phyloP scores from a whole-genome alignment of 2,329 filamentous ascomycete genomes.

The Hypoxylon sp. region DNA sequence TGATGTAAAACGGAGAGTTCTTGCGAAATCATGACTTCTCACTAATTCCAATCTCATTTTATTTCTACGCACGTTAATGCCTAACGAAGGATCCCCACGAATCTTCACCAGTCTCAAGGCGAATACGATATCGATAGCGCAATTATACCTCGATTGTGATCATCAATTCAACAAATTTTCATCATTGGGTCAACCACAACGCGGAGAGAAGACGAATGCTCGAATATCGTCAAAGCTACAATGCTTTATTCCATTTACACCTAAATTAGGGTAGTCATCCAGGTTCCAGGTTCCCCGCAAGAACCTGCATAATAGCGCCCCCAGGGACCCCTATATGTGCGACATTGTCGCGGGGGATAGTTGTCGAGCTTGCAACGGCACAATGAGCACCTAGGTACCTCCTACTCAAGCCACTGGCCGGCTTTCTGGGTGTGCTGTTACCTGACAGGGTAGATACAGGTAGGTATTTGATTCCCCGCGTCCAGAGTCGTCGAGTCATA shows the following conservation, averaged over 20 bases:
- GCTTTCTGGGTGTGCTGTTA: not conserved
- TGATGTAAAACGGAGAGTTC: not conserved
- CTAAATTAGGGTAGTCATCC: not conserved
- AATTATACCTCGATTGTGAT: conserved; percentile 6
- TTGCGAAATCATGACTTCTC: not conserved
- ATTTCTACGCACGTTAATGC: not conserved
- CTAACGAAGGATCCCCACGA: conserved; percentile 5
- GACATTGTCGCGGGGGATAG: not conserved
- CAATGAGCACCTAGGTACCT: conserved; percentile 5
- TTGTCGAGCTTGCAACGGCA: conserved; percentile 7
- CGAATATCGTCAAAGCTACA: not conserved
- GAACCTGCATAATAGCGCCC: conserved; percentile 6
- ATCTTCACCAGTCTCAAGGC: conserved; percentile 5
- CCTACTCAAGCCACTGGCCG: conserved; percentile 7
- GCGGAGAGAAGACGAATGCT: conserved; percentile 5
- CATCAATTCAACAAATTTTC: not conserved
- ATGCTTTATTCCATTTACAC: not conserved
- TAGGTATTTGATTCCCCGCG: not conserved
- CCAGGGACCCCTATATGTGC: conserved; percentile 12
- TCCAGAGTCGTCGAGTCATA: conserved; percentile 4
- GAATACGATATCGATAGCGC: not conserved
- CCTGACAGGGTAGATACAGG: not conserved
- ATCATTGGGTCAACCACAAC: not conserved
- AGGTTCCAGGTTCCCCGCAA: conserved; percentile 17
- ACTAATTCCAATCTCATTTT: not conserved